Evolutionary conservation across 2,329 filamentous ascomycete species (phyloP).

Genomic region (Coniochaeta prunicola): DNA sequence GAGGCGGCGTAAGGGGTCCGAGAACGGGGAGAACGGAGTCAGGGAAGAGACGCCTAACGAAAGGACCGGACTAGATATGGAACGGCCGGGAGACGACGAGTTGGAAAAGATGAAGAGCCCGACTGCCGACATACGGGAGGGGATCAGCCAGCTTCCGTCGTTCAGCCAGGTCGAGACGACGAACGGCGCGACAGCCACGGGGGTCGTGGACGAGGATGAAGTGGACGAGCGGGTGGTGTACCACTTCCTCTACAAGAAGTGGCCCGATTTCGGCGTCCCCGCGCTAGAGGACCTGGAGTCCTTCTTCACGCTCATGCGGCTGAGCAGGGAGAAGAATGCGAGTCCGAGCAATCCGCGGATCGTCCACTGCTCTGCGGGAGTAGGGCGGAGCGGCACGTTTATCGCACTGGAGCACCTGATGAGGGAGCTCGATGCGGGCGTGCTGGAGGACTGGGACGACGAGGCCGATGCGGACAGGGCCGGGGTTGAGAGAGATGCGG

Average conservation of each 20-base stretch:
- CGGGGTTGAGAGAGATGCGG: background rate
- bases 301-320: slow-evolving; percentile 61
- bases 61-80: background rate
- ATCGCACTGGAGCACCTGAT: slow-evolving; percentile 92
- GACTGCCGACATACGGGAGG: background rate
- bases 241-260: slow-evolving; percentile 79
- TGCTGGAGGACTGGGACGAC: slow-evolving; percentile 44
- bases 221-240: slow-evolving; percentile 59
- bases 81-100: background rate
- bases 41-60: background rate
- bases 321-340: slow-evolving; percentile 54
- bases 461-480: background rate
- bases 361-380: slow-evolving; percentile 83
- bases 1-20: background rate
- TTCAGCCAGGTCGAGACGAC: background rate
- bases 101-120: slow-evolving; percentile 11
- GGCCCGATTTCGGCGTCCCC: slow-evolving; percentile 88
- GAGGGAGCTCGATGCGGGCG: slow-evolving; percentile 70
- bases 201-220: background rate
- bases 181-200: background rate
- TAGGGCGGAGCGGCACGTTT: slow-evolving; percentile 90
- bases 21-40: background rate
- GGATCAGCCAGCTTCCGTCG: background rate
- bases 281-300: slow-evolving; percentile 57
- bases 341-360: slow-evolving; percentile 64